These are phyloP conservation scores for Lodderomyces pseudojiufengensis DNA, from an alignment of 1,139 yeast genomes.

Conservation along the genomic window DNA sequence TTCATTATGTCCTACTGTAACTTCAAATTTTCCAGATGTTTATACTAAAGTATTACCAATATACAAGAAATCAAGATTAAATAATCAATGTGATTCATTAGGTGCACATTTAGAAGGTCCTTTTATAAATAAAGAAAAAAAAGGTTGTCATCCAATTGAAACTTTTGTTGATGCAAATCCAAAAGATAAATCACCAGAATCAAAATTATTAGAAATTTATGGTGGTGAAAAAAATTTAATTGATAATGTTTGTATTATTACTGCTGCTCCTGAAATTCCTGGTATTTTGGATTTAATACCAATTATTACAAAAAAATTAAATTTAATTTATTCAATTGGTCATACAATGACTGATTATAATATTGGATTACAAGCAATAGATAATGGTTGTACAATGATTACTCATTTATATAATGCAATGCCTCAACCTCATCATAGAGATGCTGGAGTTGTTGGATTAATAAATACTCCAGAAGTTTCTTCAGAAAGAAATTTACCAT, in stretches of 20 bases:
- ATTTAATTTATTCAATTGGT: conserved; percentile 51
- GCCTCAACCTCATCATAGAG: conserved; percentile 66
- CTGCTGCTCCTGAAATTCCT: conserved; percentile 61
- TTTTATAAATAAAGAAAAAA: conserved; percentile 50
- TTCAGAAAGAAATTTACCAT: conserved; percentile 35
- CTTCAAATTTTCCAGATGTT: conserved; percentile 52
- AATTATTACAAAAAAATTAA: conserved; percentile 24
- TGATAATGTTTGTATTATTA: conserved; percentile 48
- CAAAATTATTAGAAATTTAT: conserved; percentile 41
- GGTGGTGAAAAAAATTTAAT: conserved; percentile 40
- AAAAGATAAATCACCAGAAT: conserved; percentile 25
- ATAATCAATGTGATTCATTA: conserved; percentile 46
- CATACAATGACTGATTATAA: conserved; percentile 52
- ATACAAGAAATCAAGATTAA: conserved; percentile 34
- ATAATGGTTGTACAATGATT: conserved; percentile 55
- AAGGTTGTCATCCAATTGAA: conserved; percentile 61
- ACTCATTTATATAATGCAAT: conserved; percentile 66
- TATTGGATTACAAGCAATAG: conserved; percentile 48
- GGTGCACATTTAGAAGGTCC: conserved; percentile 72
- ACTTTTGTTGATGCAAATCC: conserved; percentile 45
- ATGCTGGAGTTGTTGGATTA: conserved; percentile 57
- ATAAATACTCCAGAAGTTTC: conserved; percentile 36
- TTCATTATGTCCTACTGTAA: conserved; percentile 57
- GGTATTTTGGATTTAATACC: conserved; percentile 53
- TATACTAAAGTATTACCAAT: conserved; percentile 50